Percentiles rank a stretch among this genome's conserved stretches.
Evolutionary conservation across 495 filamentous ascomycete species (phyloP).

Genomic region (Neurospora sp.): DNA sequence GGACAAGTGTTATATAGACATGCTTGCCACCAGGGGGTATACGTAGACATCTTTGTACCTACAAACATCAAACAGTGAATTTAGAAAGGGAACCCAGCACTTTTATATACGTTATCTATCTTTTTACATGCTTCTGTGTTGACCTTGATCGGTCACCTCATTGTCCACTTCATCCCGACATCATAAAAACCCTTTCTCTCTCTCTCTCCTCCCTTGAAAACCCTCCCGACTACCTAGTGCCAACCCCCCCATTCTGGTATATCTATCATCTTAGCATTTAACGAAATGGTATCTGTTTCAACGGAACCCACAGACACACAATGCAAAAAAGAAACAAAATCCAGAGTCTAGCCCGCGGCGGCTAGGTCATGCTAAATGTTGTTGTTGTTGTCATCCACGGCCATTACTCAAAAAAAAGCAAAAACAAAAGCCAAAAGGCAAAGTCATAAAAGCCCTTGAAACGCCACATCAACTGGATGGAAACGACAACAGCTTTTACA

Average conservation of each 20-base stretch:
- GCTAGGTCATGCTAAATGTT: not conserved
- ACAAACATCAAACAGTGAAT: not conserved
- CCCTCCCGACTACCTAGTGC: not conserved
- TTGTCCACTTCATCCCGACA: not conserved
- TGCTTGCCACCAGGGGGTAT: not conserved
- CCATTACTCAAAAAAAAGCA: not conserved
- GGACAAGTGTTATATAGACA: not conserved
- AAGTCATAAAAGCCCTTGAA: not conserved
- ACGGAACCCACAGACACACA: not conserved
- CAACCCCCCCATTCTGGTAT: not conserved
- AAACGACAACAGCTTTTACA: conserved; percentile 7
- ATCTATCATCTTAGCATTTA: not conserved
- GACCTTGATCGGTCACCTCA: not conserved
- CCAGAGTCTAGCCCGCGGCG: not conserved
- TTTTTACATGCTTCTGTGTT: not conserved
- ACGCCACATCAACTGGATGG: not conserved
- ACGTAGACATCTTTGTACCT: not conserved
- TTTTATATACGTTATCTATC: not conserved
- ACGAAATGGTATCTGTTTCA: not conserved
- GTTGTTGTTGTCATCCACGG: not conserved
- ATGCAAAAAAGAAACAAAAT: not conserved
- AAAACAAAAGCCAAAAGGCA: not conserved
- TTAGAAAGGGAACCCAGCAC: not conserved
- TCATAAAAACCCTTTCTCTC: not conserved
- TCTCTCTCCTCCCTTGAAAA: not conserved